Percentiles rank a stretch among this genome's conserved stretches.
phyloP scores from a whole-genome alignment of 1,284 basidiomycete genomes.

The Ustilago hordei region DNA sequence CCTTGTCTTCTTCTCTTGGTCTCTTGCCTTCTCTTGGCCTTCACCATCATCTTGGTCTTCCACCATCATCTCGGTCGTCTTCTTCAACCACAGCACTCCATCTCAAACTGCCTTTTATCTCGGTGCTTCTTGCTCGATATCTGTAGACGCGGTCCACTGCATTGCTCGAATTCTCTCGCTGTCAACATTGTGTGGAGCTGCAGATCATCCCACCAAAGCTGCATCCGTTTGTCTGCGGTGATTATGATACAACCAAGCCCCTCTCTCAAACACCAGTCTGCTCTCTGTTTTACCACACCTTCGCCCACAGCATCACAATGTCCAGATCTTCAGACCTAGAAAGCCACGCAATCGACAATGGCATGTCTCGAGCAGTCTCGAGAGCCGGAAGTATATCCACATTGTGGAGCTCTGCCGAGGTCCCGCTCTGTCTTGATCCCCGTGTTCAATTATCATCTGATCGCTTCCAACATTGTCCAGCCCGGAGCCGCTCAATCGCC shows the following conservation, averaged over 20 bases:
- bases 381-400: constrained; percentile 55
- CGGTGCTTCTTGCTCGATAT: background rate
- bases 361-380: constrained; percentile 33
- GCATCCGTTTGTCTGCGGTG: background rate
- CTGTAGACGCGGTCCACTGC: background rate
- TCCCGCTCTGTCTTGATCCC: constrained; percentile 58
- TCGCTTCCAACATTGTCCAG: constrained; percentile 4
- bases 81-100: background rate
- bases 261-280: background rate
- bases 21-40: background rate
- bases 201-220: background rate
- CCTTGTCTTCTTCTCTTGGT: background rate
- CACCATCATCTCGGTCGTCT: background rate
- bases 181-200: background rate
- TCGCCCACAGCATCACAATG: constrained; percentile 5
- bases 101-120: background rate
- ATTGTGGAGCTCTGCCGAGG: constrained; percentile 62
- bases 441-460: constrained; percentile 20
- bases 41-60: background rate
- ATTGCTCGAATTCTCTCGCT: background rate
- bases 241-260: background rate
- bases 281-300: background rate
- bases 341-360: constrained; percentile 27
- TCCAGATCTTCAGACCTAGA: constrained; percentile 20
- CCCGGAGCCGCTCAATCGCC: constrained; percentile 9